Evolutionary conservation across 768 basidiomycete species (phyloP), one percentile per base, ranked within the genome.

Genomic region (Trametes elegans): DNA sequence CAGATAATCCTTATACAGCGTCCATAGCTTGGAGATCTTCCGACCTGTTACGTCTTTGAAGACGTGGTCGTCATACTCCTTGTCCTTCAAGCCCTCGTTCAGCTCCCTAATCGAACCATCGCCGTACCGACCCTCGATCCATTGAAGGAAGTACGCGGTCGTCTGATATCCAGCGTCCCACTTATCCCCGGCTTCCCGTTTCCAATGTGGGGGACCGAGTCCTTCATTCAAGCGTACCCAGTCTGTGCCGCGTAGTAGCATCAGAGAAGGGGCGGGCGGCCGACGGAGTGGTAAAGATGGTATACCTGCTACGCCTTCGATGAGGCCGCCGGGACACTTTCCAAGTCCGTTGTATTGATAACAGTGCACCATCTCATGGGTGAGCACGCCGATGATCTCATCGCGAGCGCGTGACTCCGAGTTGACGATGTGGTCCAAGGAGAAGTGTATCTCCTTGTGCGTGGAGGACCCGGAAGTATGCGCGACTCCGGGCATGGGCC

Each of bases 101-200:
- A 92, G 73, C 63, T 76, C 76, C 36, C 74, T 76, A 8, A 90
- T 69, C 8, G 79, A 78, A 21, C 81, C 81, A 18, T 70, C 68
- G 10, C 84, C 81, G 53, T 79, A 77, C 19, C 74, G 73, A 21
- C 65, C 69, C 64, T 88, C 82, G 55, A 76, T 55, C 87, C 87
- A 90, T 48, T 81, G 79, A 49, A 90, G 79, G 64, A 92, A 90
- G 67, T 80, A 90, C 2, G 78, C 88, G 2, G 89, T 92, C 24
- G 74, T 76, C 35, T 82, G 80, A 67, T 91, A 92, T 13, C 90
- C 90, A 18, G 77, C 82, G 57, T 92, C 88, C 90, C 90, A 91
- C 38, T 76, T 76, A 6, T 73, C 68, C 6, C 76, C 57, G 14
- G 68, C 71, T 3, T 67, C 66, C 27, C 72, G 74, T 42, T 70